phyloP scores from a whole-genome alignment of 2,329 filamentous ascomycete genomes.

The Colletotrichum aenigma region DNA sequence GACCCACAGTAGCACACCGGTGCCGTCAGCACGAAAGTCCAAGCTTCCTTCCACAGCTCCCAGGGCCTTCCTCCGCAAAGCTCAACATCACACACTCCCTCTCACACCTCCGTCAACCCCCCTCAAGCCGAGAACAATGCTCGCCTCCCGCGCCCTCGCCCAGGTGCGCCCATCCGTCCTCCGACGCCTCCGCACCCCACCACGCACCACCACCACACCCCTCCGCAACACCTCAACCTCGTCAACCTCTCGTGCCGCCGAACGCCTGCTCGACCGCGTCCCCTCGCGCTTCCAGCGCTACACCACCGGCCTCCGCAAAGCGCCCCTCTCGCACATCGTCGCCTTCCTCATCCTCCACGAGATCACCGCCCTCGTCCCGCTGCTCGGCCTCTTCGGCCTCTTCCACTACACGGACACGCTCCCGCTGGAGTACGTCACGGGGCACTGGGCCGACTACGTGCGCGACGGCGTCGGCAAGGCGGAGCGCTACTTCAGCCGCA shows the following conservation, averaged over 20 bases:
- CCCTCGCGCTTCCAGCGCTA: constrained; percentile 73
- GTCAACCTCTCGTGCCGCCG: constrained; percentile 36
- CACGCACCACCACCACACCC: background rate
- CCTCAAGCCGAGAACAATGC: background rate
- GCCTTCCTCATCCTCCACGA: constrained; percentile 93
- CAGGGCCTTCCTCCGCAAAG: background rate
- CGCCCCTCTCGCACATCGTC: constrained; percentile 81
- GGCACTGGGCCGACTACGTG: constrained; percentile 54
- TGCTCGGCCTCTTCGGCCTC: constrained; percentile 73
- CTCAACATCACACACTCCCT: background rate
- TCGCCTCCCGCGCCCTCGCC: background rate
- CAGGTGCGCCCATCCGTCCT: background rate
- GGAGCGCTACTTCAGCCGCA: constrained; percentile 76
- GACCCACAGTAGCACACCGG: background rate
- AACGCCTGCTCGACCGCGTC: constrained; percentile 56
- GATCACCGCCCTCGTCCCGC: constrained; percentile 81
- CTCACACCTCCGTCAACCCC: no score
- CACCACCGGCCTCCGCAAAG: constrained; percentile 71
- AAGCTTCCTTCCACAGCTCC: background rate
- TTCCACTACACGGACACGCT: constrained; percentile 85
- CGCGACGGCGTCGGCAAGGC: constrained; percentile 74
- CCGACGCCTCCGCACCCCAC: background rate
- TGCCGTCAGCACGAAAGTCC: background rate
- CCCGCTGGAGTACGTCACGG: constrained; percentile 59
- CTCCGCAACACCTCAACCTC: background rate